A percentile compares a stretch with the other conserved stretches of the same genome.
These are phyloP conservation scores for Colletotrichum salicis DNA, from an alignment of 2,329 filamentous ascomycete species.

Conservation along the genomic window DNA sequence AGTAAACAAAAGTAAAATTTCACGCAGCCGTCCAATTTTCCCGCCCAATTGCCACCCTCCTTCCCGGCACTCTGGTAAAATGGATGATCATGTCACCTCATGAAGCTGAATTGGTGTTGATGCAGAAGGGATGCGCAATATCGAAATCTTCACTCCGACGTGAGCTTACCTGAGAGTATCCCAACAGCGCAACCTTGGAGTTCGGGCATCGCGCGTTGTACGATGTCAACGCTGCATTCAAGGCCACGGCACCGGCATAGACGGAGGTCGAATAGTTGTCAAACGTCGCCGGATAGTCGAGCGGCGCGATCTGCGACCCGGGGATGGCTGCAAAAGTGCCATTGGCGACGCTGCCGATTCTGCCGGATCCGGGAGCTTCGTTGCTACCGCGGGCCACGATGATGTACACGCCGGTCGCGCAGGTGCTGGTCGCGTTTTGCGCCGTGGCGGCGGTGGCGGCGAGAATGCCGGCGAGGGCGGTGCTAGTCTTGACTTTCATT, in stretches of 20 bases:
- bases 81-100: background rate
- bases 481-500: conserved; percentile 19
- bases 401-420: conserved; percentile 51
- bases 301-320: conserved; percentile 46
- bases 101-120: background rate
- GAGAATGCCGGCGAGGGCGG: conserved; percentile 37
- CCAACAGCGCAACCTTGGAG: conserved; percentile 53
- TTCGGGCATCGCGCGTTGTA: conserved; percentile 50
- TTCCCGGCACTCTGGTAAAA: background rate
- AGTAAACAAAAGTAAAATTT: background rate
- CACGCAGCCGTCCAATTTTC: background rate
- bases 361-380: conserved; percentile 48
- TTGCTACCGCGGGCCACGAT: conserved; percentile 52
- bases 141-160: background rate
- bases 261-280: conserved; percentile 49
- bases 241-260: conserved; percentile 43
- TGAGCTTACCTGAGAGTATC: conserved; percentile 52
- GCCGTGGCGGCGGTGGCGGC: conserved; percentile 40
- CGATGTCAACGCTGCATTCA: conserved; percentile 44
- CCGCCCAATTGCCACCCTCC: background rate
- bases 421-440: conserved; percentile 39
- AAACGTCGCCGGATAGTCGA: conserved; percentile 53
- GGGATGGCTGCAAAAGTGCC: conserved; percentile 46
- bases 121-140: background rate
- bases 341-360: conserved; percentile 46